Evolutionary conservation across 345 rosid genomes (phyloP), one percentile per base, ranked within the genome.

Genomic region (Aquilaria sinensis): DNA sequence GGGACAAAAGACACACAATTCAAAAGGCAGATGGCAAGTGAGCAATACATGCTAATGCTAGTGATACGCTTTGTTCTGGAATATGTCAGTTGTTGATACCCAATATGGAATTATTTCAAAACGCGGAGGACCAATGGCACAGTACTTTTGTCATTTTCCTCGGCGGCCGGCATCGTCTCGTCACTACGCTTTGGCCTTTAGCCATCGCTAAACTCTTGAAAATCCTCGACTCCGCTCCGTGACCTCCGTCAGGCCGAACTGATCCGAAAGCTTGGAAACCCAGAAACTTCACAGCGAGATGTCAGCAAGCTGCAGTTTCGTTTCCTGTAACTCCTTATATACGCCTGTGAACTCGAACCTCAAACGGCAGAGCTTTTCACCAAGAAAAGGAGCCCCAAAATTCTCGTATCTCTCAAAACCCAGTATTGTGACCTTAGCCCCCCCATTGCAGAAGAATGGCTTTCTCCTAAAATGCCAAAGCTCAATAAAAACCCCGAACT

Each of bases 261-360:
- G 23, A 23, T 23, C 23, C 23, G 23, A 23, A 23, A 23, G 23
- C 23, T 23, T 23, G 7, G 8, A 37, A 37, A 4, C 43, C 43
- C 43, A 37, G 43, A 37, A 37, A 37, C 7, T 9, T 37, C 43
- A 4, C 43, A 47, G 56, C 51, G 62, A 69, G 50, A 85, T 88
- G 87, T 53, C 71, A 32, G 73, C 68, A 14, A 75, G 34, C 68
- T 47, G 62, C 34, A 77, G 34, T 70, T 83, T 81, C 77, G 64
- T 88, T 79, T 85, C 81, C 71, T 72, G 83, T 84, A 80, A 71
- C 83, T 76, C 78, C 73, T 34, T 76, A 63, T 62, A 56, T 23
- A 66, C 72, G 65, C 75, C 81, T 71, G 73, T 59, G 47, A 68
- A 62, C 61, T 67, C 61, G 31, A 62, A 60, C 2, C 65, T 58